These are phyloP conservation scores for fission yeast (Schizosaccharomyces pombe) DNA, from an alignment of 805 yeast genomes.

Conservation along the genomic window DNA sequence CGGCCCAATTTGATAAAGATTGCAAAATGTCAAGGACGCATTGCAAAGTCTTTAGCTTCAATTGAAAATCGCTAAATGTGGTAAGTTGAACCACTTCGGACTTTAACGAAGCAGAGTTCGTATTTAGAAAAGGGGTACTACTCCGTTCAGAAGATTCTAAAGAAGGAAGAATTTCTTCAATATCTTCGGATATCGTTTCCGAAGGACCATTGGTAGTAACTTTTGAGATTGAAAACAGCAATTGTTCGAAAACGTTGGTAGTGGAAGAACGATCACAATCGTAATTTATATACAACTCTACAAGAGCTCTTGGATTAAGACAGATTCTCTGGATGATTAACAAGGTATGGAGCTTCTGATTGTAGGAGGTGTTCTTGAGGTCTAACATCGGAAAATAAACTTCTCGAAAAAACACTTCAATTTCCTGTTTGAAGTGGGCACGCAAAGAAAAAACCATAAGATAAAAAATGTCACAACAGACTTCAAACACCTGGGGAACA, in stretches of 20 bases:
- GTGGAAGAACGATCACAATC: constrained; percentile 63
- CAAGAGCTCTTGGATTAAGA: constrained; percentile 69
- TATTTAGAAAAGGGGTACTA: constrained; percentile 40
- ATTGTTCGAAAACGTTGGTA: constrained; percentile 66
- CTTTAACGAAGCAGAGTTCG: constrained; percentile 14
- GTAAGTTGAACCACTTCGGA: constrained; percentile 25
- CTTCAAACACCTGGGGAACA: constrained; percentile 73
- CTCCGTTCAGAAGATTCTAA: constrained; percentile 14
- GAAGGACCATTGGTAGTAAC: constrained; percentile 37
- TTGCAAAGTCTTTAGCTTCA: constrained; percentile 59
- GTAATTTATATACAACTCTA: constrained; percentile 81
- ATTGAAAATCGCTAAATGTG: constrained; percentile 33
- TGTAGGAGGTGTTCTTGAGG: constrained; percentile 71
- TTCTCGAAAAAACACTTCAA: constrained; percentile 80
- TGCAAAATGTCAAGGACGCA: constrained; percentile 62
- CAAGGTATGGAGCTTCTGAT: constrained; percentile 73
- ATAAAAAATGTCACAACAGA: constrained; percentile 86
- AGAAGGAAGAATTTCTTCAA: constrained; percentile 27
- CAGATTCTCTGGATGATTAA: constrained; percentile 61
- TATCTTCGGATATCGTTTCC: constrained; percentile 10
- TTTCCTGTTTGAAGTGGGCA: constrained; percentile 71
- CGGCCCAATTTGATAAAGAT: constrained; percentile 73
- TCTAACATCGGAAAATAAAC: constrained; percentile 87
- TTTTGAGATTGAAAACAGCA: constrained; percentile 55
- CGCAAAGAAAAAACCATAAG: constrained; percentile 60